These are phyloP conservation scores for Tylopilus sp. DNA, from an alignment of 1,284 basidiomycete genomes.

Conservation along the genomic window DNA sequence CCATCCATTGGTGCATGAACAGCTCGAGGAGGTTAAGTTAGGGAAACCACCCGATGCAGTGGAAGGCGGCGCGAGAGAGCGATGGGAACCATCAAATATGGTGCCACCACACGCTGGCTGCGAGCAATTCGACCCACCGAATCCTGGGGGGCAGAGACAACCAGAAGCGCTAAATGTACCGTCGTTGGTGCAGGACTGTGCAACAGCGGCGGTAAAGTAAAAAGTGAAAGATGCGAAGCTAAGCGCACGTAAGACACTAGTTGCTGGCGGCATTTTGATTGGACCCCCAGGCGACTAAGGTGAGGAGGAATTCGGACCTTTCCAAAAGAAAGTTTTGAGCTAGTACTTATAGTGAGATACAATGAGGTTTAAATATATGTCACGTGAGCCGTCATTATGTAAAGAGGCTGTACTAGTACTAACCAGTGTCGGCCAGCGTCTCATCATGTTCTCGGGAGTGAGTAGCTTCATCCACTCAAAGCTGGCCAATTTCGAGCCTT, in stretches of 20 bases:
- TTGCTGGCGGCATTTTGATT: constrained; percentile 15
- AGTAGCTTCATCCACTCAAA: constrained; percentile 12
- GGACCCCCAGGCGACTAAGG: too few species aligned
- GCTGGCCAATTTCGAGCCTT: constrained; percentile 7
- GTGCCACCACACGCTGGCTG: constrained; percentile 72
- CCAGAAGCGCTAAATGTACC: constrained; percentile 49
- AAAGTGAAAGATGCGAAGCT: constrained; percentile 12
- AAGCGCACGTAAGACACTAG: constrained; percentile 8
- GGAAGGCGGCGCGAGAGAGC: constrained; percentile 42
- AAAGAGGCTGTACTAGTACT: too few species aligned
- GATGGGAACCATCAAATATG: constrained; percentile 64
- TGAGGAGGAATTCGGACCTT: background rate
- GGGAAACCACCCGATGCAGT: constrained; percentile 43
- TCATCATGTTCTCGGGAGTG: constrained; percentile 25
- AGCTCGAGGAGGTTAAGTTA: constrained; percentile 60
- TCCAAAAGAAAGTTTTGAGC: too few species aligned
- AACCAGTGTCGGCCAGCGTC: too few species aligned
- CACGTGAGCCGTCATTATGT: too few species aligned
- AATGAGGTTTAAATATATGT: too few species aligned
- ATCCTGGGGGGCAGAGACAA: constrained; percentile 74
- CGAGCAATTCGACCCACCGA: constrained; percentile 66
- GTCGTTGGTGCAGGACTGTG: constrained; percentile 67
- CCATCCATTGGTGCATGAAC: constrained; percentile 70
- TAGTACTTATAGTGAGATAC: too few species aligned
- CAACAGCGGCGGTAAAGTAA: constrained; percentile 20